Percentiles rank a stretch among this genome's conserved stretches.
Evolutionary conservation across 169 alveolate species (phyloP).

Genomic region (Eimeria necatrix): DNA sequence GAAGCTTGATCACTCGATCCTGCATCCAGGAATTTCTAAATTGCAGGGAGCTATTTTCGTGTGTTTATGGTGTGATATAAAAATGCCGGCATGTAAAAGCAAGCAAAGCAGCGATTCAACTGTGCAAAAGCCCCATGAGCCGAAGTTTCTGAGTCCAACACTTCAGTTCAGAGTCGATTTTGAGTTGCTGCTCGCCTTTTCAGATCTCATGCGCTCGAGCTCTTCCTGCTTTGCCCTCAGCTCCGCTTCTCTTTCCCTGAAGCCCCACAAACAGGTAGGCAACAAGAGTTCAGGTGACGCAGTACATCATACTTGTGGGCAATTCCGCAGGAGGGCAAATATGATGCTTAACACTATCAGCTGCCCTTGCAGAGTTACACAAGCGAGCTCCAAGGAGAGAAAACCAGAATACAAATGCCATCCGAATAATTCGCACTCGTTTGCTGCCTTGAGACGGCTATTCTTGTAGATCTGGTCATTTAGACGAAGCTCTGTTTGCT

Average conservation of each 20-base stretch:
- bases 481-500: conserved; percentile 76
- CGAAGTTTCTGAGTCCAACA: neutral
- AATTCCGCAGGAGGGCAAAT: no score
- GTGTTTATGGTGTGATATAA: neutral
- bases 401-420: neutral
- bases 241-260: conserved; percentile 76
- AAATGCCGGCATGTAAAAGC: neutral
- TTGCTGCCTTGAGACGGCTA: conserved; percentile 78
- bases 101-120: neutral
- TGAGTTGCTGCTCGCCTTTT: conserved; percentile 28
- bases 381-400: neutral
- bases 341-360: no score
- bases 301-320: neutral
- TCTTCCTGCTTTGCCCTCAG: conserved; percentile 70
- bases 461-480: conserved; percentile 76
- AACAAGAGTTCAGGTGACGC: neutral
- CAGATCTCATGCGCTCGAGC: conserved; percentile 55
- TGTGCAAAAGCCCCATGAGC: no score
- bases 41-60: neutral
- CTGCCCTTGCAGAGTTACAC: no score
- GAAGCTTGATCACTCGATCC: conserved; percentile 76
- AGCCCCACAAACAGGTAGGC: neutral
- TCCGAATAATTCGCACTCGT: conserved; percentile 35
- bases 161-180: neutral
- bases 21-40: conserved; percentile 25